A percentile compares a stretch with the other conserved stretches of the same genome.
phyloP scores from a whole-genome alignment of 805 yeast species.

The Pichia exigua region DNA sequence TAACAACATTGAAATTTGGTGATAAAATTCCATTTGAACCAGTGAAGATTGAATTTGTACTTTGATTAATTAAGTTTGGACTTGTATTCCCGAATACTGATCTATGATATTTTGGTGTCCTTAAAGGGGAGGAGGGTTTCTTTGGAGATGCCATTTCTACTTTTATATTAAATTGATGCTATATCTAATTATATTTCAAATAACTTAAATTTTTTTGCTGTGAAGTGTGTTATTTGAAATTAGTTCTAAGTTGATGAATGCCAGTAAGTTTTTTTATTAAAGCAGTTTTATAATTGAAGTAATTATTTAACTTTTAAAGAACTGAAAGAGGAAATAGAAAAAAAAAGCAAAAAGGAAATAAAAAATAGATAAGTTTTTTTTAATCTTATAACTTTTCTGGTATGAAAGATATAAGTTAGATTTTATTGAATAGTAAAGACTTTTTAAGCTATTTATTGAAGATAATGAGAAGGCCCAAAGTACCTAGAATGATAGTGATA shows the following conservation, averaged over 20 bases:
- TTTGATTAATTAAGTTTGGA: slow-evolving; percentile 23
- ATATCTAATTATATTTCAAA: not conserved
- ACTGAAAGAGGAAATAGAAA: not conserved
- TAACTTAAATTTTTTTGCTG: not conserved
- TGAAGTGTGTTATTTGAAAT: not conserved
- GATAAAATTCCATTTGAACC: slow-evolving; percentile 25
- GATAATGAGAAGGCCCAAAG: not conserved
- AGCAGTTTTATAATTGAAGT: not conserved
- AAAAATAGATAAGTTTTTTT: not conserved
- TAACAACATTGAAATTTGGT: slow-evolving; percentile 30
- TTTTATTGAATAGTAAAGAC: not conserved
- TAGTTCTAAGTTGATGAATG: not conserved
- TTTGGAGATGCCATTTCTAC: not conserved
- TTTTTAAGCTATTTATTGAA: not conserved
- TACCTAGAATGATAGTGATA: not conserved
- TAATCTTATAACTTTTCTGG: not conserved
- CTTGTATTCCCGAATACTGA: slow-evolving; percentile 27
- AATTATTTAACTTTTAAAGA: not conserved
- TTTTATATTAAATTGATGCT: not conserved
- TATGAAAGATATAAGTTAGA: not conserved
- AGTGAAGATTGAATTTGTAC: slow-evolving; percentile 23
- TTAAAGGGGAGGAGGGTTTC: not conserved
- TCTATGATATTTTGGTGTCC: slow-evolving; percentile 17
- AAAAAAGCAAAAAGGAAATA: not conserved
- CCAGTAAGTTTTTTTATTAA: too few species aligned